Evolutionary conservation across 148 eudicot species (phyloP).

Genomic region (Rhododendron kiyosumense): DNA sequence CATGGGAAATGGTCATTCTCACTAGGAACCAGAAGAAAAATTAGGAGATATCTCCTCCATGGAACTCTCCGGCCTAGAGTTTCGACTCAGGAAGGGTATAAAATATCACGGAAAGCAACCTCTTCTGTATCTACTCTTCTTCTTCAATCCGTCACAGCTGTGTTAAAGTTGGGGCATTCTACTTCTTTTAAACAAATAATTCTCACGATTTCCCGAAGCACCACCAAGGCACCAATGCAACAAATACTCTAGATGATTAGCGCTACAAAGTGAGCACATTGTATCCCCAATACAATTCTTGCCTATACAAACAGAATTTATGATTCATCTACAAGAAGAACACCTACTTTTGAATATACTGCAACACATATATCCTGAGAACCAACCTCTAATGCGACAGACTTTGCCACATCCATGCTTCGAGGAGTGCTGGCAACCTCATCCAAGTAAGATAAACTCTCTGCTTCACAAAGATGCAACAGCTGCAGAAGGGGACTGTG

Average conservation of each 20-base stretch:
- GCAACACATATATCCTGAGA: neutral
- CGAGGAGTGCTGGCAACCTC: constrained; percentile 68
- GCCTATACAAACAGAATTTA: neutral
- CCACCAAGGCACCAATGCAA: neutral
- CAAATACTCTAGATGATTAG: neutral
- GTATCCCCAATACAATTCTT: neutral
- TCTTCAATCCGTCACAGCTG: neutral
- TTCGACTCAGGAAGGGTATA: neutral
- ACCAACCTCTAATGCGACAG: constrained; percentile 76
- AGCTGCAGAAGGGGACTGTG: constrained; percentile 45
- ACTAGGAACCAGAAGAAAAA: neutral
- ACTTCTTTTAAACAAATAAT: neutral
- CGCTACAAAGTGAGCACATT: neutral
- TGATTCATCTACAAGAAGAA: neutral
- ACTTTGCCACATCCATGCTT: constrained; percentile 74
- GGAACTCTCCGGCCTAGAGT: neutral
- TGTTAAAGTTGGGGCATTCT: neutral
- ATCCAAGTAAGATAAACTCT: constrained; percentile 80
- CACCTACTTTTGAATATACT: neutral
- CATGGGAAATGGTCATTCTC: neutral
- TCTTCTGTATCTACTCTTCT: neutral
- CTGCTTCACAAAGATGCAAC: constrained; percentile 89
- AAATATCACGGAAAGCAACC: neutral
- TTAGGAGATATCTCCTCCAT: neutral
- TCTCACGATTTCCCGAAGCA: neutral